Percentiles rank a stretch among this genome's conserved stretches.
These are phyloP conservation scores for Trichophyton rubrum DNA, from an alignment of 2,329 filamentous ascomycete genomes.

Conservation along the genomic window DNA sequence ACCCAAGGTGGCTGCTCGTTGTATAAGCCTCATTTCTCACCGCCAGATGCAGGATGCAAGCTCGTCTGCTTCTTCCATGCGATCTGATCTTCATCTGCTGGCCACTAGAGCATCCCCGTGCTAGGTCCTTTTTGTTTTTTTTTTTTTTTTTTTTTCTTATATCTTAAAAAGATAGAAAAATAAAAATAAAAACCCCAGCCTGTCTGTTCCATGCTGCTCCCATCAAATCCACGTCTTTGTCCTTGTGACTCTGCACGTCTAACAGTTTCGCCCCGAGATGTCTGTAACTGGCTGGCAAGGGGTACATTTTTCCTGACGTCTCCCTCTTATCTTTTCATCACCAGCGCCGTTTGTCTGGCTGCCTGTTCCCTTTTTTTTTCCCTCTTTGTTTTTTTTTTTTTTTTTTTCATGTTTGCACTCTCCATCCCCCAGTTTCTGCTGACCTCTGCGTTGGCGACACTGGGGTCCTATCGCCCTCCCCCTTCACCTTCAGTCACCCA, in stretches of 20 bases:
- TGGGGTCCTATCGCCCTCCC: conserved; percentile 9
- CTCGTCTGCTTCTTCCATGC: background rate
- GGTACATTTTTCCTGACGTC: background rate
- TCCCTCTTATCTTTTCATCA: background rate
- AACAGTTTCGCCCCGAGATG: conserved; percentile 1
- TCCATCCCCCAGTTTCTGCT: conserved; percentile 4
- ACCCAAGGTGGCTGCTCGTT: background rate
- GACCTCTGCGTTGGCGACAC: conserved; percentile 11
- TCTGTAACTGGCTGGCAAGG: background rate
- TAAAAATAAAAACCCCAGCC: background rate
- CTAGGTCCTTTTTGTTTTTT: background rate
- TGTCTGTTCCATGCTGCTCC: background rate
- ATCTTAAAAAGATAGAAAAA: too few relatives aligned
- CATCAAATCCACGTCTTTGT: background rate
- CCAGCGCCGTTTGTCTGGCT: background rate
- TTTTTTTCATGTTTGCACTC: background rate
- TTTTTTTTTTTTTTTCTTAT: background rate
- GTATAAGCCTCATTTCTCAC: conserved; percentile 3
- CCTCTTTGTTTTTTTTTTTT: background rate
- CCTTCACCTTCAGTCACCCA: background rate
- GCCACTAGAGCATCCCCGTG: conserved; percentile 1
- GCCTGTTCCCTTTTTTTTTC: background rate
- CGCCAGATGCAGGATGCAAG: background rate
- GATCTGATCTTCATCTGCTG: background rate
- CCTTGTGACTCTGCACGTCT: conserved; percentile 3